A percentile compares a stretch with the other conserved stretches of the same genome.
Conservation (phyloP, 1,284 basidiomycete genomes). For the Serendipita sp. region DNA sequence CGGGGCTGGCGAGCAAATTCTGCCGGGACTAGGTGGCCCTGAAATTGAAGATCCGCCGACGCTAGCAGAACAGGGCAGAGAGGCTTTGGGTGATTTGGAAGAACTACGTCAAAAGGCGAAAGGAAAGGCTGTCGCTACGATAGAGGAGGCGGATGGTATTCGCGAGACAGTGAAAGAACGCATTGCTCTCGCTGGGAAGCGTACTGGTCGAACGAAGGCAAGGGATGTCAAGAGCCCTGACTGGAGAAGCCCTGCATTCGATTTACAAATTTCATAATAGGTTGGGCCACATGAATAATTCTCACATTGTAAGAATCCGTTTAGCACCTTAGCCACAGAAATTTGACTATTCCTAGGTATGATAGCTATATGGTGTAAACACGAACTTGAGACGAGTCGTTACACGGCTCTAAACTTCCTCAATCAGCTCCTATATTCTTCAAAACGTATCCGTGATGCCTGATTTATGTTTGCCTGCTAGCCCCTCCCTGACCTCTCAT, state of each 20-base stretch:
- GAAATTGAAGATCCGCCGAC: constrained; percentile 16
- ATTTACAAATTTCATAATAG: constrained; percentile 14
- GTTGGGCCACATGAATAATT: no score
- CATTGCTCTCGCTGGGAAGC: constrained; percentile 14
- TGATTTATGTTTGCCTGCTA: no score
- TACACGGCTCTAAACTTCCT: not conserved
- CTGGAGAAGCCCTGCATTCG: constrained; percentile 23
- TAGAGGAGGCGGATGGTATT: constrained; percentile 17
- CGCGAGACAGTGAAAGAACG: constrained; percentile 17
- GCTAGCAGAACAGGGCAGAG: constrained; percentile 13
- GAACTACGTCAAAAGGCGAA: constrained; percentile 5
- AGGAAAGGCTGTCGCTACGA: constrained; percentile 9
- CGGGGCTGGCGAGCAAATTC: constrained; percentile 33
- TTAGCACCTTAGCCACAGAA: no score
- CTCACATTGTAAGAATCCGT: no score
- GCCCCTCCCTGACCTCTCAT: no score
- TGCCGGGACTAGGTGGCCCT: constrained; percentile 30
- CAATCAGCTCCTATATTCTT: not conserved
- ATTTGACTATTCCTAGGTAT: no score
- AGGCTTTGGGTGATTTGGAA: constrained; percentile 14
- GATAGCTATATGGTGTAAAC: no score
- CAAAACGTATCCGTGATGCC: no score
- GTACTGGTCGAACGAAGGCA: constrained; percentile 16
- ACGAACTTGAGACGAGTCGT: no score
- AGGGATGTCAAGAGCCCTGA: constrained; percentile 13